Evolutionary conservation across 306 rosid genomes (phyloP).

Genomic region (Erythrophleum fordii): DNA sequence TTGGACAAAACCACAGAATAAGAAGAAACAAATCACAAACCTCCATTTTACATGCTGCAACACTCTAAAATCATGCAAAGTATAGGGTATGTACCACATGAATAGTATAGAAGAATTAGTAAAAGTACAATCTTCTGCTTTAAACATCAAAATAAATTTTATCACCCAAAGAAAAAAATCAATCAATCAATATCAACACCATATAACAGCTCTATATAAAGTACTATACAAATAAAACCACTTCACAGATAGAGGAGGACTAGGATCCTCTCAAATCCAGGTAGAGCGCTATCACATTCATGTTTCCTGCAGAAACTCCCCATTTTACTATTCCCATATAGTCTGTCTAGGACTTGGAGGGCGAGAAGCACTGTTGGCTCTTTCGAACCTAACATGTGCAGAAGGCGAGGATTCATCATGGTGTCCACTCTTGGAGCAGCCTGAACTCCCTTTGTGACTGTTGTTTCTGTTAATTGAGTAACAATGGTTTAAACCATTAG

Average conservation of each 20-base stretch:
- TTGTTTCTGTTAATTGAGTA: constrained; percentile 34
- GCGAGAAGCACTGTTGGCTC: constrained; percentile 45
- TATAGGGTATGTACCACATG: background rate
- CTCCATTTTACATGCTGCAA: background rate
- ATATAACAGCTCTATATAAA: background rate
- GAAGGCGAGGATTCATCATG: constrained; percentile 39
- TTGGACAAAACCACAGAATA: background rate
- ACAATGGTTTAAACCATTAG: constrained; percentile 34
- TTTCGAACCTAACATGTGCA: constrained; percentile 36
- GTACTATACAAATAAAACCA: background rate
- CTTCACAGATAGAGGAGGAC: background rate
- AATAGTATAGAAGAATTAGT: background rate
- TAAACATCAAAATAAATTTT: background rate
- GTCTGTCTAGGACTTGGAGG: constrained; percentile 44
- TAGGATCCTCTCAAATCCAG: too few species aligned
- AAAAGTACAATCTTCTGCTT: background rate
- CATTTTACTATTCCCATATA: constrained; percentile 42
- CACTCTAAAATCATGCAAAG: background rate
- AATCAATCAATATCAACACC: background rate
- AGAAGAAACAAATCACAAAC: background rate
- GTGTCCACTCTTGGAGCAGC: constrained; percentile 1
- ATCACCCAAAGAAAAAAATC: background rate
- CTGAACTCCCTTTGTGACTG: constrained; percentile 35
- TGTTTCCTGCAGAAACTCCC: background rate
- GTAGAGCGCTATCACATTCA: background rate